Conservation (phyloP, 2,329 filamentous ascomycete species). For the Huntiella omanensis region DNA sequence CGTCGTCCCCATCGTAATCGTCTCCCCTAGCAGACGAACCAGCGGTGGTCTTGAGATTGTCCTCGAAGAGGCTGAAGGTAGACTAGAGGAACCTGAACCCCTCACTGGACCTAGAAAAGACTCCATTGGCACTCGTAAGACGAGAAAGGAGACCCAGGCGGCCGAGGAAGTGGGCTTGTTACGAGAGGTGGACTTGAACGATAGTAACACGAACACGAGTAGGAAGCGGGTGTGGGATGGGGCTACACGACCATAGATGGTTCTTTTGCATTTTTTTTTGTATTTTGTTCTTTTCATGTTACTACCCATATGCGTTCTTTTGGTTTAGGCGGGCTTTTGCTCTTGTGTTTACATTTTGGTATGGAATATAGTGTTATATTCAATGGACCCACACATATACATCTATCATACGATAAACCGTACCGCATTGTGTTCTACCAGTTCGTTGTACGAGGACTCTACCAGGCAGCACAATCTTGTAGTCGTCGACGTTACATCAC, state of each 20-base stretch:
- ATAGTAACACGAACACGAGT: neutral
- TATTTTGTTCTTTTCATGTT: too few species aligned
- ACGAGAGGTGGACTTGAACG: conserved; percentile 2
- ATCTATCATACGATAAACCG: too few species aligned
- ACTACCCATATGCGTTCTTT: too few species aligned
- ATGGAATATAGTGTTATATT: too few species aligned
- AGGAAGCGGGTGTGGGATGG: conserved; percentile 1
- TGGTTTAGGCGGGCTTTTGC: too few species aligned
- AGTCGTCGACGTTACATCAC: too few species aligned
- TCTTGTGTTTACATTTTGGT: too few species aligned
- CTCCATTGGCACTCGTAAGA: neutral
- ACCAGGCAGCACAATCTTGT: too few species aligned
- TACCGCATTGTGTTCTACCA: too few species aligned
- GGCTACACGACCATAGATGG: neutral
- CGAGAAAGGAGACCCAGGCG: neutral
- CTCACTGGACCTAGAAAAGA: neutral
- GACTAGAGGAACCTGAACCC: neutral
- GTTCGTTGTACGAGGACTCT: too few species aligned
- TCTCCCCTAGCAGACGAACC: neutral
- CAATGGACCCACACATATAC: too few species aligned
- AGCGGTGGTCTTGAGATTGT: conserved; percentile 7
- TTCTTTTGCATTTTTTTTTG: too few species aligned
- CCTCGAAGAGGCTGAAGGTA: conserved; percentile 7
- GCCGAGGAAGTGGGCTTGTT: conserved; percentile 2
- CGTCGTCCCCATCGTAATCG: neutral